phyloP scores from a whole-genome alignment of 306 rosid species.

The Styphnolobium japonicum region DNA sequence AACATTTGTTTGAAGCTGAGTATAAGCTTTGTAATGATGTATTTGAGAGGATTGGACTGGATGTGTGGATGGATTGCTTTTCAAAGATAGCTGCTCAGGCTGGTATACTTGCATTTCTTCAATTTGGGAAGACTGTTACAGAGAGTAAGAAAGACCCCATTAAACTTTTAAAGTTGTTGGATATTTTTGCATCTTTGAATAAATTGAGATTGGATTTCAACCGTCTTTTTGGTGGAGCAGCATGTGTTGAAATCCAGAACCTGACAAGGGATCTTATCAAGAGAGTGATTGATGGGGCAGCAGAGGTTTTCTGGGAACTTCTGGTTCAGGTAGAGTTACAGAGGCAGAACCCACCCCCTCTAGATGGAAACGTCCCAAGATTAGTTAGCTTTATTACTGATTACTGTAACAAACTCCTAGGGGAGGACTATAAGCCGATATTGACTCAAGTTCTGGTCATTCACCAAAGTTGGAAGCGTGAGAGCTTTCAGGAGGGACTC shows the following conservation, averaged over 20 bases:
- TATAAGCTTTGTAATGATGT: constrained; percentile 95
- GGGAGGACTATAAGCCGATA: constrained; percentile 86
- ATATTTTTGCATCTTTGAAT: constrained; percentile 90
- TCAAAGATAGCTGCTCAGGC: constrained; percentile 95
- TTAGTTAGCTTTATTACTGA: constrained; percentile 80
- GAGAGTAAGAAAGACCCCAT: constrained; percentile 96
- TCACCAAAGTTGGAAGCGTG: constrained; percentile 91
- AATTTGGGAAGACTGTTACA: constrained; percentile 90
- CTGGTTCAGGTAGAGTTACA: constrained; percentile 81
- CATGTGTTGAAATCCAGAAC: constrained; percentile 87
- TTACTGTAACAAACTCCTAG: constrained; percentile 85
- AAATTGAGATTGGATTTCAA: constrained; percentile 89
- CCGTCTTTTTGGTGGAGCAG: constrained; percentile 88
- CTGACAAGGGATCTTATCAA: constrained; percentile 95
- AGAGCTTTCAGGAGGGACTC: constrained; percentile 82
- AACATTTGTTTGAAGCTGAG: constrained; percentile 95
- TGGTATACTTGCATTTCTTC: constrained; percentile 94
- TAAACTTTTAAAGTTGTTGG: constrained; percentile 87
- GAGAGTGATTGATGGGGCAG: constrained; percentile 86
- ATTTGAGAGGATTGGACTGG: constrained; percentile 85
- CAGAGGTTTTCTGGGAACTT: constrained; percentile 96
- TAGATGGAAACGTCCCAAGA: constrained; percentile 76
- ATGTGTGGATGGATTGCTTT: constrained; percentile 94
- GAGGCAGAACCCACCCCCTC: constrained; percentile 81
- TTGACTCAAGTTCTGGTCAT: constrained; percentile 87